Percentiles rank a stretch among this genome's conserved stretches.
phyloP scores from a whole-genome alignment of 768 basidiomycete species.

The Pulveroboletus sp. region DNA sequence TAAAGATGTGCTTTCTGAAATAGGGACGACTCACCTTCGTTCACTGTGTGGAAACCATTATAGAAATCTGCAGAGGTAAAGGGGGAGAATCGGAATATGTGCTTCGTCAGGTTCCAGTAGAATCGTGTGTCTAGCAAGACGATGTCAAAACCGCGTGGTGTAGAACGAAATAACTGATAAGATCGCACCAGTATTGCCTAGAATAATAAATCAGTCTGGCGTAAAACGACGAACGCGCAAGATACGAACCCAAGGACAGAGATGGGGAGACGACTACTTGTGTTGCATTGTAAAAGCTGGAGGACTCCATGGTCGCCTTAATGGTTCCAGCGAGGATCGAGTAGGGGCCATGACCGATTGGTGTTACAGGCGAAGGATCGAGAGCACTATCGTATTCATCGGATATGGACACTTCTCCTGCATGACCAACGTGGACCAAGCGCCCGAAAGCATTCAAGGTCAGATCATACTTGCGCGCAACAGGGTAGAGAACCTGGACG shows the following conservation, averaged over 20 bases:
- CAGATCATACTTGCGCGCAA: constrained; percentile 51
- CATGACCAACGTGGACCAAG: constrained; percentile 31
- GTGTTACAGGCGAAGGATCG: constrained; percentile 64
- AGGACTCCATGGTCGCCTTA: constrained; percentile 30
- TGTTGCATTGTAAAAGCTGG: constrained; percentile 4
- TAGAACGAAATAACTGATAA: background rate
- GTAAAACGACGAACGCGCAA: background rate
- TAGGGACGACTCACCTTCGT: constrained; percentile 10
- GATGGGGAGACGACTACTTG: constrained; percentile 14
- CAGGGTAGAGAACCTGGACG: constrained; percentile 30
- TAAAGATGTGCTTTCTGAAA: background rate
- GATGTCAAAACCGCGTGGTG: background rate
- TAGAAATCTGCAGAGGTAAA: constrained; percentile 8
- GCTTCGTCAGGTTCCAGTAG: constrained; percentile 20
- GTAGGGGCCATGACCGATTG: constrained; percentile 13
- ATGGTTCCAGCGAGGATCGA: constrained; percentile 25
- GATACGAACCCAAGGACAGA: constrained; percentile 9
- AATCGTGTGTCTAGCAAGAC: constrained; percentile 9
- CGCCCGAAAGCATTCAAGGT: constrained; percentile 54
- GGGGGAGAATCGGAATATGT: constrained; percentile 59
- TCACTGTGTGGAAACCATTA: constrained; percentile 16
- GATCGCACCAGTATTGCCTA: constrained; percentile 17
- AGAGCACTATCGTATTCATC: constrained; percentile 47
- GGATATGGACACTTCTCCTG: constrained; percentile 46
- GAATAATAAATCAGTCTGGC: background rate